Evolutionary conservation across 805 yeast species (phyloP).

Genomic region (Martiniozyma abietophila): DNA sequence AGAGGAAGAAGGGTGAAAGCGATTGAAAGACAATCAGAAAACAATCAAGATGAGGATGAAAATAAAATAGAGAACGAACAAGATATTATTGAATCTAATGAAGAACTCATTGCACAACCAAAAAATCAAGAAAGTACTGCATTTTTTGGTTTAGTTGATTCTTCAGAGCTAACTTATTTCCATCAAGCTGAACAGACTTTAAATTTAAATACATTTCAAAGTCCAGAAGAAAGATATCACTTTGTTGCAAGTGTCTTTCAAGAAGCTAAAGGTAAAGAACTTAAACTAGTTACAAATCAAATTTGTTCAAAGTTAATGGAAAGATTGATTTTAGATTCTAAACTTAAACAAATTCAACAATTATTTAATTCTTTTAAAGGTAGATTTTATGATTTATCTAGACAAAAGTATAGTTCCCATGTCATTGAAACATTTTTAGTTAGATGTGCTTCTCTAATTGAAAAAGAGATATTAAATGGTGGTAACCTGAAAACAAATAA

Average conservation of each 20-base stretch:
- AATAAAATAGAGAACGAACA: conserved; percentile 5
- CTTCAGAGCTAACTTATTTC: conserved; percentile 82
- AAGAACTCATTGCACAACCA: conserved; percentile 1
- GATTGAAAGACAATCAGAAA: conserved; percentile 8
- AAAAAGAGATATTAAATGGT: conserved; percentile 54
- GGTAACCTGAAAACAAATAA: conserved; percentile 28
- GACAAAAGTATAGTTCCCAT: conserved; percentile 90
- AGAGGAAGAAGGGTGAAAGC: conserved; percentile 28
- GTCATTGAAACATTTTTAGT: conserved; percentile 81
- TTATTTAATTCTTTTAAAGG: conserved; percentile 61
- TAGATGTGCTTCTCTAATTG: conserved; percentile 64
- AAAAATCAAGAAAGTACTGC: conserved; percentile 24
- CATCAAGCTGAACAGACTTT: conserved; percentile 85
- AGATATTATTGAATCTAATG: background rate
- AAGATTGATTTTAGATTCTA: conserved; percentile 62
- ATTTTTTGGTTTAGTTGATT: conserved; percentile 82
- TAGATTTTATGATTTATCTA: conserved; percentile 67
- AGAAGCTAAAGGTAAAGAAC: conserved; percentile 82
- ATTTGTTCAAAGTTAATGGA: conserved; percentile 91
- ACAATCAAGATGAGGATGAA: conserved; percentile 1
- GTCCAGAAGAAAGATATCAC: conserved; percentile 60
- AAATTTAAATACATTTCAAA: conserved; percentile 68
- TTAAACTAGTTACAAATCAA: conserved; percentile 87
- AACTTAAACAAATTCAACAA: conserved; percentile 53
- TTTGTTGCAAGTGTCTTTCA: conserved; percentile 73